Evolutionary conservation across 2,329 filamentous ascomycete genomes (phyloP), one percentile per base, ranked within the genome.

Genomic region (Aureobasidium sp.): DNA sequence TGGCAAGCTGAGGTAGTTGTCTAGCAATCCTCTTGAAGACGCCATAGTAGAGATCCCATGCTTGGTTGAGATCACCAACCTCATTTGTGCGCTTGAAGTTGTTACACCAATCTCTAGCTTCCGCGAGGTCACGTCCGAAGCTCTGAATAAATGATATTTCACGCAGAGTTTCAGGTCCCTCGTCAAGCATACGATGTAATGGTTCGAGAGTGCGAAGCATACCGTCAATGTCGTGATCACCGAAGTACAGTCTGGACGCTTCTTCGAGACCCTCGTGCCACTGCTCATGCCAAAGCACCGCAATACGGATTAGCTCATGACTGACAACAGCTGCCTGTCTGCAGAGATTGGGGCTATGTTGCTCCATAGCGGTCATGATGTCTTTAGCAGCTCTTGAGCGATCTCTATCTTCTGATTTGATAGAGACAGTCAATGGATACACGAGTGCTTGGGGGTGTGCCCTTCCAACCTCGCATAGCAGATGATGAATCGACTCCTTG

Each of bases 231-330:
- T 99, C 96, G 70, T 95, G 89, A 70, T 97, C 93, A 64, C 93
- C 94, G 75, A 99, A 99, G 79, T 97, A 99, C 20, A 99, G 80
- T 59, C 94, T 85, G 36, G 91, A 97, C 1, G 94, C 95, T 77
- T 99, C 95, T 75, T 99, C 94, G 17, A 99, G 81, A 32, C 90
- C 95, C 75, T 99, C 95, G 68, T 99, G 94, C 94, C 94, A 99
- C 67, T 96, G 89, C 71, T 99, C 94, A 71, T 99, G 94, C 95
- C 95, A 99, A 27, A 99, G 76, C 1, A 99, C 93, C 17, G 94
- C 94, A 63, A 99, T 95, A 57, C 94, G 87, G 71, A 99, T 97
- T 62, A 99, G 84, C 73, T 99, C 95, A 70, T 94, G 89, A 73
- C 93, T 97, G 67, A 99, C 92, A 51, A 92, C 82, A 72, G 96